phyloP scores from a whole-genome alignment of 2,329 filamentous ascomycete genomes.

The Ceratocystis variospora region DNA sequence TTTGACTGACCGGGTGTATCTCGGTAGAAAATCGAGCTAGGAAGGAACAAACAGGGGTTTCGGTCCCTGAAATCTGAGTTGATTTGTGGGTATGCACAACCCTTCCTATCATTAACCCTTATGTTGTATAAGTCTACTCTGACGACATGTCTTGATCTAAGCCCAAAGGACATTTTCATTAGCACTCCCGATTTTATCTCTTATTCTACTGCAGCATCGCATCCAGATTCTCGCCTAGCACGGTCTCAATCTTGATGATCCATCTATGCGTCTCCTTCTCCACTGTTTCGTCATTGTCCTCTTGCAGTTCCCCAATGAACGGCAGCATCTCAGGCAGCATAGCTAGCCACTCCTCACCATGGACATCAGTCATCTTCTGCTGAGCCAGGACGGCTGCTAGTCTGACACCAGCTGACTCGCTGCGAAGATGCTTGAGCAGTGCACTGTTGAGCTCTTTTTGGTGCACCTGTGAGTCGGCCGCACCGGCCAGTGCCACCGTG shows the following conservation, averaged over 20 bases:
- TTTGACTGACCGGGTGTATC: not conserved
- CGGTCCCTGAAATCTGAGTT: not conserved
- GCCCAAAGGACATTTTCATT: not conserved
- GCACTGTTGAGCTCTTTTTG: constrained; percentile 75
- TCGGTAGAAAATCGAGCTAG: not conserved
- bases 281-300: constrained; percentile 89
- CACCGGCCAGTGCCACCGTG: constrained; percentile 64
- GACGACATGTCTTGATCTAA: not conserved
- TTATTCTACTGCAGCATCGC: constrained; percentile 67
- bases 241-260: constrained; percentile 80
- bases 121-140: no score
- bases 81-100: not conserved
- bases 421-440: constrained; percentile 65
- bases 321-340: constrained; percentile 92
- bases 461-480: constrained; percentile 74
- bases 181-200: not conserved
- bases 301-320: constrained; percentile 86
- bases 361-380: constrained; percentile 59
- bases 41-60: not conserved
- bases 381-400: constrained; percentile 73
- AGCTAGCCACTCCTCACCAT: constrained; percentile 88
- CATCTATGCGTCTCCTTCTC: constrained; percentile 80
- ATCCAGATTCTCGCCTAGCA: constrained; percentile 80
- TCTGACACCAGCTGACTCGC: constrained; percentile 56
- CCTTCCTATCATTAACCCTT: not conserved